Evolutionary conservation across 257 asterid species (phyloP), one percentile per base, ranked within the genome.

Genomic region (Lithospermum erythrorhizon): DNA sequence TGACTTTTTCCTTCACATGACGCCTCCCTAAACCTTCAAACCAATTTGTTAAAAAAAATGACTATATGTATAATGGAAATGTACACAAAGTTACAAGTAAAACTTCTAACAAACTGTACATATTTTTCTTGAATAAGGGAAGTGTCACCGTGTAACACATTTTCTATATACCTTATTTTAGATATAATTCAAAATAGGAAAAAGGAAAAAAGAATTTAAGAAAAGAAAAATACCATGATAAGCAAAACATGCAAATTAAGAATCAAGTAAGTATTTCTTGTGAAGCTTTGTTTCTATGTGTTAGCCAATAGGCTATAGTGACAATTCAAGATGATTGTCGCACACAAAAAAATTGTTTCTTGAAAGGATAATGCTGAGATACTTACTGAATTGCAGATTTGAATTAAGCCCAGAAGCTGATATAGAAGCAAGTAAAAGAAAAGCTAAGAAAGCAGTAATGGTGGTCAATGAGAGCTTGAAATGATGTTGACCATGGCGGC

Each of bases 371-470:
- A n/a, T 60, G 17, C 22, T 16, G 6, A 41, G 62, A 13, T 4
- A 79, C 85, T 79, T 76, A 79, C 95, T 74, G 47, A 78, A 48
- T 58, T 70, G 74, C 62, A 68, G 77, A 63, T 78, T 1, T 9
- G 82, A 79, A 67, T 24, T 54, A 63, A 68, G 63, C 9, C 67
- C 53, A 3, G 73, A 61, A 62, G 76, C 73, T 8, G 90, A 65
- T 35, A 64, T 70, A 24, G 82, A 70, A 64, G 80, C 61, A 11
- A 86, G 78, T 6, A 83, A 68, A 32, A 86, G 82, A 62, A 83
- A 71, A 15, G 82, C 78, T 5, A 81, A 21, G 53, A 83, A 56
- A 16, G 49, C 49, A 41, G 67, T 62, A 2, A 59, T 15, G 65
- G 65, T 48, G 67, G 87, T 82, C 2, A 79, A 49, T 13, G 88